These are phyloP conservation scores for Cetradonia linearis DNA, from an alignment of 495 filamentous ascomycete genomes.

Conservation along the genomic window DNA sequence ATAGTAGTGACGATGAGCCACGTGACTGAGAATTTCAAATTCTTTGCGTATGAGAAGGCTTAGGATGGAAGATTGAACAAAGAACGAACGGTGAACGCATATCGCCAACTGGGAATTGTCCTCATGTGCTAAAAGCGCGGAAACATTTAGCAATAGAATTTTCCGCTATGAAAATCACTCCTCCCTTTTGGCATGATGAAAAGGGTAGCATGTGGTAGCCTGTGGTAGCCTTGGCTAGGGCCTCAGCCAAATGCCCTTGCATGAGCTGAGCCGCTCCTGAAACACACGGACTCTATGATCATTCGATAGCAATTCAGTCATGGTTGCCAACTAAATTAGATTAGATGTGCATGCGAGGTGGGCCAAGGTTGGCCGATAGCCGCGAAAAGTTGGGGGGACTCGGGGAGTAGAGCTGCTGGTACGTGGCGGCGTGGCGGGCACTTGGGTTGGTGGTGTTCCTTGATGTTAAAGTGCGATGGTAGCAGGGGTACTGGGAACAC, in stretches of 20 bases:
- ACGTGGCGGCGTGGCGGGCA: too few relatives aligned
- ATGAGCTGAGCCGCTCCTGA: background rate
- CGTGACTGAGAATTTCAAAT: background rate
- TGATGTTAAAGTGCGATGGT: background rate
- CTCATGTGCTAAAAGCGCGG: background rate
- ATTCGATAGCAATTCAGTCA: background rate
- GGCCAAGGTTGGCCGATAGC: background rate
- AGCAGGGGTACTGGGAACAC: too few relatives aligned
- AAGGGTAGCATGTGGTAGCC: too few relatives aligned
- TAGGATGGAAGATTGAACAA: background rate
- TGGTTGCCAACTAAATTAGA: background rate
- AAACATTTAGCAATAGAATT: too few relatives aligned
- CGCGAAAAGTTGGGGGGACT: background rate
- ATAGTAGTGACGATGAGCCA: background rate
- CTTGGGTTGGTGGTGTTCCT: background rate
- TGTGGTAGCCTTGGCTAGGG: background rate
- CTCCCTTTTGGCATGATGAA: conserved; percentile 1
- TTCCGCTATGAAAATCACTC: background rate
- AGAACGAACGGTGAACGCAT: background rate
- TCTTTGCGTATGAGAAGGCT: background rate
- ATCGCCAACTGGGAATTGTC: too few relatives aligned
- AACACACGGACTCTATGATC: background rate
- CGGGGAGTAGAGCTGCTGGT: background rate
- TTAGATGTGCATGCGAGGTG: background rate
- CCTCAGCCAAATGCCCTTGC: conserved; percentile 6